Percentiles rank a stretch among this genome's conserved stretches.
These are phyloP conservation scores for Carex arenaria DNA, from an alignment of 202 grass and related monocot species.

Conservation along the genomic window DNA sequence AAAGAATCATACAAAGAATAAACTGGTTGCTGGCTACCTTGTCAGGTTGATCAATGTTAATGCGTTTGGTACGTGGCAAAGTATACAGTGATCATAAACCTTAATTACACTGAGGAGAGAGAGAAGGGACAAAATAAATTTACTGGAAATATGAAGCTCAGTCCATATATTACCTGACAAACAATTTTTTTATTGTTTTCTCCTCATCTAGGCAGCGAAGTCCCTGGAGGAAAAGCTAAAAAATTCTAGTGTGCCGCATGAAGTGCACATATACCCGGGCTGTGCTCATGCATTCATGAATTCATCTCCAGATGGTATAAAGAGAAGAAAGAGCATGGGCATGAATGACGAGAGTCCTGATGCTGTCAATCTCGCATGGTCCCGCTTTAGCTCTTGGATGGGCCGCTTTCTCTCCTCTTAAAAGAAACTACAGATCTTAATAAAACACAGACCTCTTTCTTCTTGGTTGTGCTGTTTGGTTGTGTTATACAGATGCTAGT, in stretches of 20 bases:
- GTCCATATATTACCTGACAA: neutral
- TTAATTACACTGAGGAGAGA: neutral
- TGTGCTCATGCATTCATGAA: slow-evolving; percentile 89
- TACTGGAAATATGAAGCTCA: neutral
- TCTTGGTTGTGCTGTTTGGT: neutral
- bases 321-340: slow-evolving; percentile 81
- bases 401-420: slow-evolving; percentile 37
- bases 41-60: neutral
- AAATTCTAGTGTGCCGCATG: slow-evolving; percentile 45
- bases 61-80: neutral
- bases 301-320: slow-evolving; percentile 56
- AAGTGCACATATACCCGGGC: slow-evolving; percentile 79
- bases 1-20: neutral
- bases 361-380: slow-evolving; percentile 62
- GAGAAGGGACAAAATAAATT: neutral
- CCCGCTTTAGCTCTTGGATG: slow-evolving; percentile 79
- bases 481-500: neutral
- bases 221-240: slow-evolving; percentile 84
- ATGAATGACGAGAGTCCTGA: slow-evolving; percentile 51
- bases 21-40: neutral
- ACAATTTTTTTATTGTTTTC: neutral
- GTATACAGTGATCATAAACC: neutral
- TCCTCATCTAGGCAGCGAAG: slow-evolving; percentile 67
- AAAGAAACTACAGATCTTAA: neutral
- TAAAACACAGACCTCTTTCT: neutral